Evolutionary conservation across 352 stramenopile species (phyloP), one percentile per base, ranked within the genome.

Genomic region (Phytophthora palmivora): DNA sequence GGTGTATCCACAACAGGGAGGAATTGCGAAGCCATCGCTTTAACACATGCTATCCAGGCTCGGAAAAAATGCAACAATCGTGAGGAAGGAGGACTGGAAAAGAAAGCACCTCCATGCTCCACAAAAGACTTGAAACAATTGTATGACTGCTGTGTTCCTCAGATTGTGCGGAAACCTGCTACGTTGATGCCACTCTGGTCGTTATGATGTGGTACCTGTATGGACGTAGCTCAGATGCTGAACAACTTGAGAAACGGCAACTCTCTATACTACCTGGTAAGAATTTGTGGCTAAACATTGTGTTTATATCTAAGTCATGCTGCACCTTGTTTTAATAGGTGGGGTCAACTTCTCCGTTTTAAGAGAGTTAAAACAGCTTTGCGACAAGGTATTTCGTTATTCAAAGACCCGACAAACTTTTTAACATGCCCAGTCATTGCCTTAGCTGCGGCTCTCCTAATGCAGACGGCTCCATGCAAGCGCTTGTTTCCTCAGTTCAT

Each of bases 31-130:
- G 32, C n/a, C n/a, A n/a, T n/a, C n/a, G n/a, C n/a, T 22, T 44
- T 8, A 32, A 32, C 30, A 34, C 6, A 34, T 12, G 3, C 10
- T 34, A 2, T 14, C 30, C 5, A 34, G 30, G 3, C 7, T 34
- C 3, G 30, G 30, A 10, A 34, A 34, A 34, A 34, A 3, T 62
- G 59, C 10, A 41, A 19, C 18, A 61, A 61, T 42, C 50, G 59
- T 6, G 50, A 67, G 10, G 44, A 62, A 3, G 21, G 38, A 16
- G 28, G 18, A 19, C 39, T 2, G 44, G 48, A 21, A 62, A 63
- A 26, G 8, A 55, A 58, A 48, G 59, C 51, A 30, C 50, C 51
- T 33, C 59, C 36, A n/a, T 63, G 18, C 18, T 53, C 38, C 18
- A n/a, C 19, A 56, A 46, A 34, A 56, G 22, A 5, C 57, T 2